These are phyloP conservation scores for Lizonia empirigonia DNA, from an alignment of 2,329 filamentous ascomycete species.

Conservation along the genomic window DNA sequence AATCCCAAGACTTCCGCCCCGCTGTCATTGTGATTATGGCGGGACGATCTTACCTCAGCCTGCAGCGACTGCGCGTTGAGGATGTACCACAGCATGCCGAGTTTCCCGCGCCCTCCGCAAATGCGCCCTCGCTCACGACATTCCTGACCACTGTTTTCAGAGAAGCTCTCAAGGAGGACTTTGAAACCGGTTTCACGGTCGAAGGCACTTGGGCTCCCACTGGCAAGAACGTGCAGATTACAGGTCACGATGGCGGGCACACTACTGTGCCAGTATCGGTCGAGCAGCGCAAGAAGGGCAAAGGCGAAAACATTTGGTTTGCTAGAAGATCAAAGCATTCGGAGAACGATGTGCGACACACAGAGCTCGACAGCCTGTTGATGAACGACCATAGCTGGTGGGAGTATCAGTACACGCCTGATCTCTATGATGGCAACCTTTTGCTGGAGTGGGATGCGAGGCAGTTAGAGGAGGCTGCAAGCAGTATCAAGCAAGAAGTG, in stretches of 20 bases:
- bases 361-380: slow-evolving; percentile 66
- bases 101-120: slow-evolving; percentile 3
- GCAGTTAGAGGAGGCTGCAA: slow-evolving; percentile 31
- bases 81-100: slow-evolving; percentile 30
- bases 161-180: slow-evolving; percentile 25
- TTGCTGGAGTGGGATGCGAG: slow-evolving; percentile 52
- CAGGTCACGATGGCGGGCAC: slow-evolving; percentile 4
- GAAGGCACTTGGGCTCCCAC: slow-evolving; percentile 23
- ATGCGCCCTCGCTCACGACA: slow-evolving; percentile 14
- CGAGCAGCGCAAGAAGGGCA: slow-evolving; percentile 24
- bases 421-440: slow-evolving; percentile 56
- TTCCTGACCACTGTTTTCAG: slow-evolving; percentile 27
- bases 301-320: slow-evolving; percentile 64
- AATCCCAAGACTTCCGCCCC: slow-evolving; percentile 26
- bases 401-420: slow-evolving; percentile 65
- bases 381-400: slow-evolving; percentile 63
- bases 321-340: slow-evolving; percentile 62
- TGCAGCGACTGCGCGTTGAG: slow-evolving; percentile 11
- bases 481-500: slow-evolving; percentile 22
- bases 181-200: slow-evolving; percentile 21
- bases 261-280: slow-evolving; percentile 19
- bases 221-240: slow-evolving; percentile 19
- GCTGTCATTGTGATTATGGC: slow-evolving; percentile 16
- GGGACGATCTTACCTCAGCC: slow-evolving; percentile 12
- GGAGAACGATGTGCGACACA: slow-evolving; percentile 57